These are phyloP conservation scores for Cyberlindnera xishuangbannaensis DNA, from an alignment of 805 yeast species.

Conservation along the genomic window DNA sequence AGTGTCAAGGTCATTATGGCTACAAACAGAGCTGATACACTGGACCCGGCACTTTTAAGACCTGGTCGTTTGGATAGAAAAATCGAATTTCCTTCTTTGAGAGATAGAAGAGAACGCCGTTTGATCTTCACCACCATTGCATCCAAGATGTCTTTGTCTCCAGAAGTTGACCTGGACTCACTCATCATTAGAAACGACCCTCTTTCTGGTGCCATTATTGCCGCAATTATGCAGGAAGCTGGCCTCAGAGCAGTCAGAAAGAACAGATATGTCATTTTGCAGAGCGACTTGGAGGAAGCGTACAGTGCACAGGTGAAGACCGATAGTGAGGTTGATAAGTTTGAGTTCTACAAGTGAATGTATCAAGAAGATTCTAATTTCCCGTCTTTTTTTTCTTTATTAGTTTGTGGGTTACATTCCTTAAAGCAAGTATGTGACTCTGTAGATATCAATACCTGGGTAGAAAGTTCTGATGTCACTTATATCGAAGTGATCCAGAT, in stretches of 20 bases:
- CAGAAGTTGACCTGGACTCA: slow-evolving; percentile 94
- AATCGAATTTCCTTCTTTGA: slow-evolving; percentile 92
- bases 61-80: slow-evolving; percentile 98
- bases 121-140: slow-evolving; percentile 94
- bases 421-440: slow-evolving; percentile 24
- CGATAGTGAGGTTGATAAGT: slow-evolving; percentile 92
- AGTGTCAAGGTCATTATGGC: slow-evolving; percentile 99
- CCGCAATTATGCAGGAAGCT: slow-evolving; percentile 99
- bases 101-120: slow-evolving; percentile 97
- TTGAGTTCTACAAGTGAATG: slow-evolving; percentile 84
- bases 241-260: slow-evolving; percentile 98
- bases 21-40: slow-evolving; percentile 97
- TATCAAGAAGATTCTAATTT: no score
- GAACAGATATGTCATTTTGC: slow-evolving; percentile 94
- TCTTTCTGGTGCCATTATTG: slow-evolving; percentile 93
- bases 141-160: slow-evolving; percentile 95
- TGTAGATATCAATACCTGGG: slow-evolving; percentile 64
- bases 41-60: slow-evolving; percentile 96
- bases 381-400: not conserved
- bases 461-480: slow-evolving; percentile 37
- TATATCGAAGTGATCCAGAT: slow-evolving; percentile 69
- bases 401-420: not conserved
- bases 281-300: slow-evolving; percentile 96
- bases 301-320: slow-evolving; percentile 95
- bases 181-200: slow-evolving; percentile 95